These are phyloP conservation scores for Ogataea hybrid DNA, from an alignment of 1,139 yeast species.

Conservation along the genomic window DNA sequence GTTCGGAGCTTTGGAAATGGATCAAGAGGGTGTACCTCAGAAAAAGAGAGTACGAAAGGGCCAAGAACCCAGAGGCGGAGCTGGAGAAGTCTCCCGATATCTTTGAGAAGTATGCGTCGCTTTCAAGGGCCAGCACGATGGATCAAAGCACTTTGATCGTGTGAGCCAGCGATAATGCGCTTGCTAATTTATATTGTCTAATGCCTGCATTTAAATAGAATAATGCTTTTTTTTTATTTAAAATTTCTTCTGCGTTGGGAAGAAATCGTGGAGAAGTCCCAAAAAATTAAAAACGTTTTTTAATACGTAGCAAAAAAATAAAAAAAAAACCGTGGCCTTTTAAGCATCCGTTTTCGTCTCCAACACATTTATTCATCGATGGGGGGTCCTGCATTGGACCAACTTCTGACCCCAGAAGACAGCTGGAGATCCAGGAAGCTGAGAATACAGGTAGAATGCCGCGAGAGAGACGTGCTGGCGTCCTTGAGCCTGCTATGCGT, in stretches of 20 bases:
- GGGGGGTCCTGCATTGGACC: slow-evolving; percentile 2
- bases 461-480: neutral
- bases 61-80: neutral
- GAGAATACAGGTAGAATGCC: neutral
- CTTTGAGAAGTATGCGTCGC: neutral
- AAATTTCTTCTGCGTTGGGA: neutral
- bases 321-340: neutral
- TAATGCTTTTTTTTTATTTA: neutral
- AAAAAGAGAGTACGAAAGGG: neutral
- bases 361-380: neutral
- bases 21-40: neutral
- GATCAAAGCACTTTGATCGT: neutral
- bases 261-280: neutral
- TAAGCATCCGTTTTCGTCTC: neutral
- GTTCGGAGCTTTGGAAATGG: neutral
- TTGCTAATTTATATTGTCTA: neutral
- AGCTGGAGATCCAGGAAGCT: neutral
- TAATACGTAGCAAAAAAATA: neutral
- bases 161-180: neutral
- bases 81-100: neutral
- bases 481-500: slow-evolving; percentile 3
- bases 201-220: neutral
- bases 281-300: neutral
- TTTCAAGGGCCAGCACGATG: neutral
- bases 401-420: slow-evolving; percentile 5